These are phyloP conservation scores for Alnus glutinosa DNA, from an alignment of 306 rosid genomes.

Conservation along the genomic window DNA sequence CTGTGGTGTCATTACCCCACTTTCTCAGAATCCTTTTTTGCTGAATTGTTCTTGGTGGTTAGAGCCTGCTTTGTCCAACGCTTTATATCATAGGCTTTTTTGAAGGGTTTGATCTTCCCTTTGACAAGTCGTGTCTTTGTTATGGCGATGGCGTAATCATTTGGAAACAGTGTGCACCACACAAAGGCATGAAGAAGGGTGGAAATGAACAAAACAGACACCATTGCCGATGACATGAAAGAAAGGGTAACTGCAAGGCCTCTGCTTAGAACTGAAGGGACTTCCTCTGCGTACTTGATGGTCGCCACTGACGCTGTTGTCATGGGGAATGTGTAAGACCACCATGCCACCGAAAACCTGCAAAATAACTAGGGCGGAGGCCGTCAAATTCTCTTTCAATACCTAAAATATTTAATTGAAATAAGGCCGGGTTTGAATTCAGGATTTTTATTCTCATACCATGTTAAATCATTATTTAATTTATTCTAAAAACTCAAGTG, in stretches of 20 bases:
- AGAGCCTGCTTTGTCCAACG: conserved; percentile 90
- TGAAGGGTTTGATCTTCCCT: conserved; percentile 59
- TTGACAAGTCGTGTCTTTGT: conserved; percentile 58
- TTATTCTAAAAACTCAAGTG: too few species aligned
- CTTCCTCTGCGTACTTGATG: conserved; percentile 75
- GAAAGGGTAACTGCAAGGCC: conserved; percentile 69
- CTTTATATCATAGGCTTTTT: conserved; percentile 66
- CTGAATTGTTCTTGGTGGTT: conserved; percentile 37
- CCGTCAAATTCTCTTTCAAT: too few species aligned
- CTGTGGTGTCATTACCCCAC: conserved; percentile 9
- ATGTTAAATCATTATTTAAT: too few species aligned
- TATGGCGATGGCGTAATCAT: conserved; percentile 86
- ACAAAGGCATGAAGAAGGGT: conserved; percentile 81
- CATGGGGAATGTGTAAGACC: conserved; percentile 89
- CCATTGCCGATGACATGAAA: conserved; percentile 74
- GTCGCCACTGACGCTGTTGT: conserved; percentile 80
- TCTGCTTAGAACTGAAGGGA: conserved; percentile 64
- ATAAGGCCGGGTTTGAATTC: too few species aligned
- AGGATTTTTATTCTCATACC: too few species aligned
- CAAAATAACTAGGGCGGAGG: not conserved
- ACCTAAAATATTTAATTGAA: too few species aligned
- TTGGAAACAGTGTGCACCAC: conserved; percentile 80
- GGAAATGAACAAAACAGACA: conserved; percentile 55
- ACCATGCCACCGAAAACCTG: conserved; percentile 93
- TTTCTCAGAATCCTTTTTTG: conserved; percentile 42